Percentiles rank a stretch among this genome's conserved stretches.
Evolutionary conservation across 768 basidiomycete species (phyloP).

Genomic region (Megacollybia marginata): DNA sequence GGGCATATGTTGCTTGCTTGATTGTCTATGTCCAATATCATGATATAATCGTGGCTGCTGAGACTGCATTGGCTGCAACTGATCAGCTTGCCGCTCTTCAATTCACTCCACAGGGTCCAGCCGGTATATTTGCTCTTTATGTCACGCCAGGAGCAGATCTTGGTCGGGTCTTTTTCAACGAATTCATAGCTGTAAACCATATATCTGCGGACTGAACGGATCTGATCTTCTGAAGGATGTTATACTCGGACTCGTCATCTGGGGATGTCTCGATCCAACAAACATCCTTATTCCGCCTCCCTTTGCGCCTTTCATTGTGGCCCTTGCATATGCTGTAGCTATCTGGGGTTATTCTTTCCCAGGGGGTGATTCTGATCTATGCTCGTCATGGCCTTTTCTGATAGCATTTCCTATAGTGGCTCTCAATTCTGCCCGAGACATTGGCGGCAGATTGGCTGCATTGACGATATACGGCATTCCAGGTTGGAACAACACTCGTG

Average conservation of each 20-base stretch:
- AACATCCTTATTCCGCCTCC: conserved; percentile 51
- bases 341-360: conserved; percentile 56
- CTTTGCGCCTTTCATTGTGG: conserved; percentile 43
- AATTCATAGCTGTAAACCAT: conserved; percentile 40
- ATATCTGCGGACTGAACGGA: neutral
- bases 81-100: conserved; percentile 16
- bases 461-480: conserved; percentile 40
- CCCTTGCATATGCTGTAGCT: conserved; percentile 50
- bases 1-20: conserved; percentile 56
- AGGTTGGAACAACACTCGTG: conserved; percentile 1
- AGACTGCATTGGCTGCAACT: conserved; percentile 13
- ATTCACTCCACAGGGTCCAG: conserved; percentile 34
- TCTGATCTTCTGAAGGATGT: conserved; percentile 26
- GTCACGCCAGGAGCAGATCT: conserved; percentile 36
- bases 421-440: conserved; percentile 61
- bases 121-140: conserved; percentile 51
- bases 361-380: conserved; percentile 29
- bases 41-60: conserved; percentile 32
- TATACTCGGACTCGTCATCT: conserved; percentile 43
- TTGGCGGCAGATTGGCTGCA: conserved; percentile 56
- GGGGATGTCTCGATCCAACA: conserved; percentile 48
- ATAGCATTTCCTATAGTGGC: conserved; percentile 30
- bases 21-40: conserved; percentile 59
- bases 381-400: conserved; percentile 23
- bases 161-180: conserved; percentile 42